These are phyloP conservation scores for Aspergillus puulaauensis DNA, from an alignment of 2,329 filamentous ascomycete genomes.

Conservation along the genomic window DNA sequence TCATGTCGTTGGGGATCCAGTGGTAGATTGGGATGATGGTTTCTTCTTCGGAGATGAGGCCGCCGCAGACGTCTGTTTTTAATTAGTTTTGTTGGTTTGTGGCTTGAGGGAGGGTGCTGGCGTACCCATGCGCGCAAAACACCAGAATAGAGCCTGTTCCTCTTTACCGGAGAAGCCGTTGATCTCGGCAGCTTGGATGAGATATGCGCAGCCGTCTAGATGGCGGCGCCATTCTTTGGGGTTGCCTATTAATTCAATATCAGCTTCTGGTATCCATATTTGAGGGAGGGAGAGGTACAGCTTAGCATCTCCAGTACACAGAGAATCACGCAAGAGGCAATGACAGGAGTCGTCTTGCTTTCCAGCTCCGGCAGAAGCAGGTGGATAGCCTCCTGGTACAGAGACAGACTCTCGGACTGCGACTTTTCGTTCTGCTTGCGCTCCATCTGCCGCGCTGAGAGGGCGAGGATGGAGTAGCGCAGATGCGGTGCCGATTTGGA, in stretches of 20 bases:
- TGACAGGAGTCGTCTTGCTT: conserved; percentile 48
- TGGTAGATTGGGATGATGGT: conserved; percentile 50
- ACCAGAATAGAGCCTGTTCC: conserved; percentile 56
- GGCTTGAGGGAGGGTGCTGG: background rate
- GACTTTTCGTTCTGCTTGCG: conserved; percentile 41
- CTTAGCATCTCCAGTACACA: conserved; percentile 56
- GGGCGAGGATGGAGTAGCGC: conserved; percentile 51
- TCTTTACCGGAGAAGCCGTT: conserved; percentile 53
- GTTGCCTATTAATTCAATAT: conserved; percentile 17
- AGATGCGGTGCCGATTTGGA: conserved; percentile 47
- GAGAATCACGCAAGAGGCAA: conserved; percentile 54
- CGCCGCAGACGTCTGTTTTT: conserved; percentile 49
- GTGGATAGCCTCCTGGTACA: conserved; percentile 55
- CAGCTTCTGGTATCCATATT: background rate
- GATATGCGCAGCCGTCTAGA: conserved; percentile 53
- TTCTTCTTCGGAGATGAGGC: conserved; percentile 51
- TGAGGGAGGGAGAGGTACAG: conserved; percentile 28
- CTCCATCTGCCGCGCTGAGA: conserved; percentile 54
- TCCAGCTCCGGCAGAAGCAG: conserved; percentile 49
- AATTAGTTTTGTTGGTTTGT: no score
- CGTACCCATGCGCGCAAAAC: conserved; percentile 53
- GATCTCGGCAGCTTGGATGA: conserved; percentile 52
- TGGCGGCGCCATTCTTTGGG: conserved; percentile 53
- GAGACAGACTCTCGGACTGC: conserved; percentile 46
- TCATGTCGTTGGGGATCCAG: conserved; percentile 41